Evolutionary conservation across 106 monocot genomes (phyloP), one percentile per base, ranked within the genome.

Genomic region (Vanilla planifolia): DNA sequence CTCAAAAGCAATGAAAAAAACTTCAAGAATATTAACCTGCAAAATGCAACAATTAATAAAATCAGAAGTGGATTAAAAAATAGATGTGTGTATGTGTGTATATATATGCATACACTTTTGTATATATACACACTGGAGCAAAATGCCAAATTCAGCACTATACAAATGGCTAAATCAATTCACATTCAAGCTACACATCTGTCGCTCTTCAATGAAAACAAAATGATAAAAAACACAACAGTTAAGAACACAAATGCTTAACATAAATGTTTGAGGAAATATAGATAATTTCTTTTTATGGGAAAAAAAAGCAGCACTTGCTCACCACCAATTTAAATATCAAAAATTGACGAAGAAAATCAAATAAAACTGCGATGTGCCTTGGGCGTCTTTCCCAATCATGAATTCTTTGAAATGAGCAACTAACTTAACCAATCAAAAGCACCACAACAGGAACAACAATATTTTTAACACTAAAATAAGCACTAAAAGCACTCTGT

Each of bases 21-120:
- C 59, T 71, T 98, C 33, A 98, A 79, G 62, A 98, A 98, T 63
- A 81, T 88, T 61, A 98, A 61, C 81, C 98, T 98, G 78, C 79
- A 85, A 20, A 73, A 65, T 43, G 43, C 53, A 67, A 40, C 19
- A 68, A 23, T 10, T 36, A 2, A 70, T 24, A 55, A 13, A 64
- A 65, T 62, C 29, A 59, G 35, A n/a, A n/a, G n/a, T n/a, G n/a
- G n/a, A n/a, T n/a, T n/a, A n/a, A n/a, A n/a, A n/a, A n/a, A n/a
- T n/a, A n/a, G n/a, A n/a, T n/a, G n/a, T n/a, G n/a, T n/a, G n/a
- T n/a, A n/a, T n/a, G n/a, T n/a, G n/a, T n/a, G n/a, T n/a, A n/a
- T n/a, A n/a, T n/a, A n/a, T n/a, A n/a, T n/a, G n/a, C n/a, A n/a
- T n/a, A n/a, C n/a, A n/a, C n/a, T n/a, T n/a, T n/a, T n/a, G n/a